phyloP scores from a whole-genome alignment of 352 stramenopile genomes.

The Phytophthora pinifolia region DNA sequence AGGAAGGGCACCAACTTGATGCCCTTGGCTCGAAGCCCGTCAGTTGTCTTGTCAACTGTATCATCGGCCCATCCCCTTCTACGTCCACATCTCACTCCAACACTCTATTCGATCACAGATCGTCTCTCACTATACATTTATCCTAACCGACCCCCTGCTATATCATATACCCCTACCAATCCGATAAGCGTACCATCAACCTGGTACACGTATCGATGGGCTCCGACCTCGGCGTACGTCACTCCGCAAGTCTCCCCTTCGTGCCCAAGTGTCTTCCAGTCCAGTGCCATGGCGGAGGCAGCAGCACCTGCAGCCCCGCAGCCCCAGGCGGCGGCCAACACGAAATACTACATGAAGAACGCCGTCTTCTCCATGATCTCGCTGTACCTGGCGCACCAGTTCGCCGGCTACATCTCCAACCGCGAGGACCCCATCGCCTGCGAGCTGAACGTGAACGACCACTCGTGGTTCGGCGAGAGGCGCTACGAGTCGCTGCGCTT shows the following conservation, averaged over 20 bases:
- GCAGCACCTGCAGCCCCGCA: conserved; percentile 21
- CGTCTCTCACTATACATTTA: conserved; percentile 1
- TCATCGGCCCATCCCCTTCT: conserved; percentile 13
- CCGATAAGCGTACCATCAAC: too few relatives aligned
- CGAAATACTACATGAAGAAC: conserved; percentile 74
- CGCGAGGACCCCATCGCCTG: conserved; percentile 64
- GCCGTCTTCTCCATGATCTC: conserved; percentile 77
- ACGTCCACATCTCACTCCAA: conserved; percentile 10
- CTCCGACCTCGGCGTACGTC: conserved; percentile 13
- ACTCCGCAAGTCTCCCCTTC: conserved; percentile 29
- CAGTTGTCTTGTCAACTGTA: conserved; percentile 5
- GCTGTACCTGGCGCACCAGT: conserved; percentile 53
- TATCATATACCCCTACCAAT: background rate
- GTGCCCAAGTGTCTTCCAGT: conserved; percentile 9
- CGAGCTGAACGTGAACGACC: conserved; percentile 66
- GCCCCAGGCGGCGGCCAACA: conserved; percentile 41
- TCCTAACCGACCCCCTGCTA: background rate
- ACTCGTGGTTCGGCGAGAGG: conserved; percentile 59
- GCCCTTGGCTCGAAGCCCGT: background rate
- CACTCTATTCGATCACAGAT: background rate
- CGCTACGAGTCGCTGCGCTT: conserved; percentile 75
- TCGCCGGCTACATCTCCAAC: conserved; percentile 60
- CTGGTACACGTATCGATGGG: conserved; percentile 2
- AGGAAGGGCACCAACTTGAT: too few relatives aligned
- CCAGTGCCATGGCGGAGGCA: conserved; percentile 31